Conservation (phyloP, 257 asterid species). For the Anisodus tanguticus region DNA sequence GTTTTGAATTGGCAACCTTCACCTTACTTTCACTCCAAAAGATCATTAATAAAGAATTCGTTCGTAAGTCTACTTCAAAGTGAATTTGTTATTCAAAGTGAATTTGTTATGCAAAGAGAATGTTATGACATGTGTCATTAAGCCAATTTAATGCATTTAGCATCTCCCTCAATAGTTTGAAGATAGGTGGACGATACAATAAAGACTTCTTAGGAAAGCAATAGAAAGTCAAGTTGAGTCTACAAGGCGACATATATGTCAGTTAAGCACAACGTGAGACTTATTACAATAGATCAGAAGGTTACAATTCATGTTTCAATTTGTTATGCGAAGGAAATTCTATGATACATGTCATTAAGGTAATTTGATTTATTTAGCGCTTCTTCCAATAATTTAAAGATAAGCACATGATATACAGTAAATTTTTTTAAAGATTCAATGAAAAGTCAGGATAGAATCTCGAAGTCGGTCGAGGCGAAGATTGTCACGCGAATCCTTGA, state of each 20-base stretch:
- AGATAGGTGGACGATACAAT: neutral
- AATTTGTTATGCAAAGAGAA: neutral
- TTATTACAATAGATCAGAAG: neutral
- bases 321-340: no score
- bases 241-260: neutral
- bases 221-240: no score
- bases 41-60: neutral
- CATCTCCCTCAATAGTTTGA: neutral
- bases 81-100: neutral
- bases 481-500: no score
- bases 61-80: neutral
- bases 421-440: no score
- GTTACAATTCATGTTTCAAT: neutral
- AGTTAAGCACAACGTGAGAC: neutral
- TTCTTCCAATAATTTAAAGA: no score
- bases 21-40: neutral
- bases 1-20: slow-evolving; percentile 26
- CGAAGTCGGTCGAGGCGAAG: no score
- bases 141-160: neutral
- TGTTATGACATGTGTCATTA: neutral
- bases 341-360: no score
- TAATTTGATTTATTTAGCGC: no score
- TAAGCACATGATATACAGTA: neutral
- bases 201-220: no score
- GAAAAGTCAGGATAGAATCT: no score